Base-by-base conservation (phyloP, 768 basidiomycete species). In the Kwoniella pini region DNA sequence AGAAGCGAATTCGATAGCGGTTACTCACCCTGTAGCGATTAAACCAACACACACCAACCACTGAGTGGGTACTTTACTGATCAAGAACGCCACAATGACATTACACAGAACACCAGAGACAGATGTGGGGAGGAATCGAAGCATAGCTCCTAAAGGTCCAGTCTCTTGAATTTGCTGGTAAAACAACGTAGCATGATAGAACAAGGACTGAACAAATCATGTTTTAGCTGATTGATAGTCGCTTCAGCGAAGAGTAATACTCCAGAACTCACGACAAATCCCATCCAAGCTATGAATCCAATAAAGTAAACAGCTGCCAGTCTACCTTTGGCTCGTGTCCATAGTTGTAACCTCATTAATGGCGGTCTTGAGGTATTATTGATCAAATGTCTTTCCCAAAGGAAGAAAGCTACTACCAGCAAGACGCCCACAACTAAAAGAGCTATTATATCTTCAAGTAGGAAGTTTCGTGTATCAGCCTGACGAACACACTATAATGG, bases 301-400 rank as follows among this genome's bases (percentile, higher is more conserved):
- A 75, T 70, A 30, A 66, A 46, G 40, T 76, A 73, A 2, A 74
- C 66, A 4, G 73, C 50, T 1, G 76, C 66, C 11, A 79, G 52
- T 54, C 64, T 54, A 4, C 71, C 77, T 31, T 68, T 73, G 0
- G 73, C 73, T 30, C 75, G 39, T 1, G 73, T 75, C 67, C 72
- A 79, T 17, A 79, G 58, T 42, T 72, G 63, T 17, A 77, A 63
- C 12, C 74, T 59, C 70, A 77, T 74, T n/a, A 79, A 60, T 17
- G 77, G 77, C 13, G 71, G 74, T 28, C 65, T 42, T n/a, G 63
- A 54, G 12, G 67, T 64, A 4, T 69, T 64, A 17, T 52, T 65
- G 61, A 88, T 88, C 31, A 92, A 80, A 68, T 83, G 81, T 53
- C 78, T 69, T 66, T 91, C 86, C 88, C 88, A 92, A 26, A 75